A percentile compares a stretch with the other conserved stretches of the same genome.
Evolutionary conservation across 2,329 filamentous ascomycete genomes (phyloP).

Genomic region (Uncinocarpus reesii): DNA sequence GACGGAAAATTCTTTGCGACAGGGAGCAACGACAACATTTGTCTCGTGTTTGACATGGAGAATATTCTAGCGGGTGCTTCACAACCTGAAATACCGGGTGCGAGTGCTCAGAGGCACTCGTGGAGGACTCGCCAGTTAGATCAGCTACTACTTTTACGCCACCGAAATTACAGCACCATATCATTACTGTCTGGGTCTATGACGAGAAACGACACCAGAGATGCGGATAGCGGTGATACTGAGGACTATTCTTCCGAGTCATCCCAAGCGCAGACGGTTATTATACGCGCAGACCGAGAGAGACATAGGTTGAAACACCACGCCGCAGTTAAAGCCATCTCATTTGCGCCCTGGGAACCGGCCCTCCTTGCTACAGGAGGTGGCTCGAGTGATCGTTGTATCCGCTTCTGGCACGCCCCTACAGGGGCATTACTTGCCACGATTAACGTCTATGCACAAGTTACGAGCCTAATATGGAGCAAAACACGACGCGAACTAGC

Average conservation of each 20-base stretch:
- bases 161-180: background rate
- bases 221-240: background rate
- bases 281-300: conserved; percentile 47
- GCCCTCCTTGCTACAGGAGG: conserved; percentile 82
- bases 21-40: conserved; percentile 85
- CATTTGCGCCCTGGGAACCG: conserved; percentile 89
- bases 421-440: conserved; percentile 77
- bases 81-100: background rate
- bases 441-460: conserved; percentile 85
- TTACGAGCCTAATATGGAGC: conserved; percentile 87
- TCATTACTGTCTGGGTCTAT: background rate
- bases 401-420: conserved; percentile 85
- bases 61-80: conserved; percentile 36
- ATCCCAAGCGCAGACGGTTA: conserved; percentile 31
- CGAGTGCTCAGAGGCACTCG: background rate
- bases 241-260: conserved; percentile 2
- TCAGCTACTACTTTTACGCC: background rate
- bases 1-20: conserved; percentile 70
- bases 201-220: background rate
- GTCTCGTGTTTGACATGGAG: conserved; percentile 65
- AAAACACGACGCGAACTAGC: conserved; percentile 75
- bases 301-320: conserved; percentile 67
- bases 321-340: conserved; percentile 90
- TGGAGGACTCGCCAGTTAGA: background rate
- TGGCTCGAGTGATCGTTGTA: conserved; percentile 86